These are phyloP conservation scores for Xylariaceae sp. DNA, from an alignment of 2,329 filamentous ascomycete genomes.

Conservation along the genomic window DNA sequence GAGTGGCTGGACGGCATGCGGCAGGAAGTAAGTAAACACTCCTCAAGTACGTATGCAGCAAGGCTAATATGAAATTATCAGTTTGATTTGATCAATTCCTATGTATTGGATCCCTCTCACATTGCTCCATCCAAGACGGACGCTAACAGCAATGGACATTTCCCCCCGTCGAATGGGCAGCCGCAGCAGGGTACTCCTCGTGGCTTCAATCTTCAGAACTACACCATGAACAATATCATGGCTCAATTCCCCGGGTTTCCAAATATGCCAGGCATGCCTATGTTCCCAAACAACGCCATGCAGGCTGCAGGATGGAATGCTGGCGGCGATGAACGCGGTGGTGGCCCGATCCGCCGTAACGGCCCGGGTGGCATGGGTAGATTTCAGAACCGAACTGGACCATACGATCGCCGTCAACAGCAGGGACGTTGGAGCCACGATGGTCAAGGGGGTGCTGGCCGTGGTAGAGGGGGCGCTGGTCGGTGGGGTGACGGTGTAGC, in stretches of 20 bases:
- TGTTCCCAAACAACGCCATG: constrained; percentile 41
- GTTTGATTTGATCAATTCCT: constrained; percentile 88
- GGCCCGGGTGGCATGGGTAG: constrained; percentile 52
- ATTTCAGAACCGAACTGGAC: constrained; percentile 62
- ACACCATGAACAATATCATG: constrained; percentile 57
- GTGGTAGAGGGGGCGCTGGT: constrained; percentile 48
- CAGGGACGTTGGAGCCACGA: constrained; percentile 47
- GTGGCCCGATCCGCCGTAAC: constrained; percentile 66
- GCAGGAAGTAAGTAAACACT: constrained; percentile 67
- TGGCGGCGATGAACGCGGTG: constrained; percentile 50
- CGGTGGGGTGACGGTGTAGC: constrained; percentile 73
- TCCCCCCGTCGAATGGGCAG: constrained; percentile 75
- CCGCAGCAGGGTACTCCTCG: constrained; percentile 79
- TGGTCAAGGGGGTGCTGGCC: constrained; percentile 47
- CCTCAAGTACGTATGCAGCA: neutral
- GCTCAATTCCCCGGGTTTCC: constrained; percentile 57
- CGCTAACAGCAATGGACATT: constrained; percentile 92
- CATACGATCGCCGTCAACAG: constrained; percentile 67
- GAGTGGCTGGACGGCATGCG: constrained; percentile 81
- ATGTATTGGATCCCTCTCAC: constrained; percentile 89
- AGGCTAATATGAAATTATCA: constrained; percentile 40
- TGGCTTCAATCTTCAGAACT: constrained; percentile 81
- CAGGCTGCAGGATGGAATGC: constrained; percentile 46
- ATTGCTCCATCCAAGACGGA: constrained; percentile 92
- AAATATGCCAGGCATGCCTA: constrained; percentile 48